phyloP scores from a whole-genome alignment of 116 monocot species.

The Papilionanthe hybrid region DNA sequence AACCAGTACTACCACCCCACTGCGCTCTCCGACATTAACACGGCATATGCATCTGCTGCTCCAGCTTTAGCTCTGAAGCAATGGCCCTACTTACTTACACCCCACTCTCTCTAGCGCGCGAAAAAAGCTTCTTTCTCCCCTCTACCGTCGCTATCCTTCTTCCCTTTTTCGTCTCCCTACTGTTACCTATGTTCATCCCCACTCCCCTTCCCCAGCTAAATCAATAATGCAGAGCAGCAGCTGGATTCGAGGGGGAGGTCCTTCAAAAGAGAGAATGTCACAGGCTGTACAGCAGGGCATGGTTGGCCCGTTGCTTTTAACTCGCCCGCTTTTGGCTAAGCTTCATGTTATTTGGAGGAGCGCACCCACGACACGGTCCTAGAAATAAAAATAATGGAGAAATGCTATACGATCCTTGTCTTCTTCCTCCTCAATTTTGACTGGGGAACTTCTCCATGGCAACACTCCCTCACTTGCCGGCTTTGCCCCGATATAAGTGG shows the following conservation, averaged over 20 bases:
- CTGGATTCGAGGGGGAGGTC: constrained; percentile 15
- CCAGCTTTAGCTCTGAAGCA: not conserved
- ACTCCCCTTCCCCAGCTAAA: not conserved
- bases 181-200: not conserved
- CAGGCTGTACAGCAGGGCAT: constrained; percentile 14
- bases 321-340: constrained; percentile 20
- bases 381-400: not conserved
- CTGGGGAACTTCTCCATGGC: not conserved
- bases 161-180: not conserved
- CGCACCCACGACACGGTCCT: not conserved
- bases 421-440: not conserved
- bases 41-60: not conserved
- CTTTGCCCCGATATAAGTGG: not conserved
- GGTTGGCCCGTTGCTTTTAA: constrained; percentile 19
- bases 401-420: not conserved
- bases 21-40: not conserved
- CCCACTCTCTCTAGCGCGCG: not conserved
- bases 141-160: too few species aligned
- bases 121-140: too few species aligned
- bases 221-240: constrained; percentile 4
- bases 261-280: not conserved
- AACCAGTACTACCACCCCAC: not conserved
- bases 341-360: constrained; percentile 18
- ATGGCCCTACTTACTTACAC: not conserved
- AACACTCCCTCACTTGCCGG: not conserved